These are phyloP conservation scores for Apodospora peruviana DNA, from an alignment of 495 filamentous ascomycete genomes.

Conservation along the genomic window DNA sequence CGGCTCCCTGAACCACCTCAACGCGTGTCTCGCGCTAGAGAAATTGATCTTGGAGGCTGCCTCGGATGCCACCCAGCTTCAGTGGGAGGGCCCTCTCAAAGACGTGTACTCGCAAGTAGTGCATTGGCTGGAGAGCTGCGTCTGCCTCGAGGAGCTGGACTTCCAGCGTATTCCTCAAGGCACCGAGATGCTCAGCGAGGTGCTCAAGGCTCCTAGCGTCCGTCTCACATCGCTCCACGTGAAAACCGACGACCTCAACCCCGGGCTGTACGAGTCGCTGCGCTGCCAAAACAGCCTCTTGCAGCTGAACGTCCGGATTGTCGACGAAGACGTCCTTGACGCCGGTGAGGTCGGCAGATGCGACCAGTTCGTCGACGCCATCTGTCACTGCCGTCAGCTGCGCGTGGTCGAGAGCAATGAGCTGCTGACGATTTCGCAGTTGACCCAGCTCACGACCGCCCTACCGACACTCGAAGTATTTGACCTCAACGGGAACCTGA, in stretches of 20 bases:
- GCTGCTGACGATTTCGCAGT: constrained; percentile 8
- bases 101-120: constrained; percentile 44
- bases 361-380: constrained; percentile 46
- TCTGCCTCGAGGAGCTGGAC: constrained; percentile 43
- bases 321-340: constrained; percentile 47
- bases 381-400: constrained; percentile 30
- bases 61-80: neutral
- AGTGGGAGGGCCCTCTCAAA: constrained; percentile 40
- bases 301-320: constrained; percentile 38
- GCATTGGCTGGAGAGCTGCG: constrained; percentile 52
- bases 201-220: constrained; percentile 33
- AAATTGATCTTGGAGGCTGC: constrained; percentile 12
- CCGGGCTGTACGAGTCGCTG: constrained; percentile 18
- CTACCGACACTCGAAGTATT: constrained; percentile 51
- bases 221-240: constrained; percentile 21
- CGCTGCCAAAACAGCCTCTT: constrained; percentile 19
- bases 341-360: neutral
- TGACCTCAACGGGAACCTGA: constrained; percentile 48
- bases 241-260: constrained; percentile 5
- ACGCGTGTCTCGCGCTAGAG: constrained; percentile 50
- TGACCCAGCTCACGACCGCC: constrained; percentile 14
- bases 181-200: constrained; percentile 45
- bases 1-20: constrained; percentile 38
- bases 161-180: constrained; percentile 47
- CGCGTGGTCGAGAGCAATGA: constrained; percentile 22